Conservation (phyloP, 495 filamentous ascomycete species). For the Articulospora tetracladia region DNA sequence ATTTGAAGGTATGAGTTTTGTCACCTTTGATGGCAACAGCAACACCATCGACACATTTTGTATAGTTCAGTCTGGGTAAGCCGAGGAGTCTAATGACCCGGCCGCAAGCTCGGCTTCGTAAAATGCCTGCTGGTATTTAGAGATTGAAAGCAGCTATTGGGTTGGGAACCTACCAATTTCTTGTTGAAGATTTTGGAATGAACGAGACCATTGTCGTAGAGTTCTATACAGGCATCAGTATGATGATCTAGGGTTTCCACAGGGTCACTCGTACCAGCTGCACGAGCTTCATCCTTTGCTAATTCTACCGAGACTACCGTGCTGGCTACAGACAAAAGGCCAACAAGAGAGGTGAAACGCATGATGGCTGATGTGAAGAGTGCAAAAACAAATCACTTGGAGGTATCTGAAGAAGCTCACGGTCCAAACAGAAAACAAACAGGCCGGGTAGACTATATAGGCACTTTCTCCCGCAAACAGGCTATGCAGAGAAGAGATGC, state of each 20-base stretch:
- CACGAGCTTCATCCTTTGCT: slow-evolving; percentile 27
- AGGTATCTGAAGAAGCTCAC: background rate
- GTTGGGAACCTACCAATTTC: slow-evolving; percentile 32
- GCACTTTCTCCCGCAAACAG: no score
- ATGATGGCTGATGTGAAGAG: background rate
- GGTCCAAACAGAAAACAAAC: background rate
- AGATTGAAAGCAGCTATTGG: background rate
- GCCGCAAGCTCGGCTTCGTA: background rate
- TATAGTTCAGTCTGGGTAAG: slow-evolving; percentile 25
- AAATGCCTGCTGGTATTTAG: slow-evolving; percentile 10
- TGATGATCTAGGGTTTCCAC: background rate
- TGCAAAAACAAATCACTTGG: background rate
- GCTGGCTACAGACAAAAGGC: slow-evolving; percentile 19
- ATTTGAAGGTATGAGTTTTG: slow-evolving; percentile 43
- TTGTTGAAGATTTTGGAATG: slow-evolving; percentile 41
- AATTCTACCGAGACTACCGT: slow-evolving; percentile 32
- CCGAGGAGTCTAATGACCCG: background rate
- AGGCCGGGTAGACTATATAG: no score
- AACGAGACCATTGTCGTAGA: slow-evolving; percentile 42
- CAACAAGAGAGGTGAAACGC: background rate
- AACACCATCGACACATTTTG: slow-evolving; percentile 41
- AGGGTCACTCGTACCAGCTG: slow-evolving; percentile 15
- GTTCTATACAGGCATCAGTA: slow-evolving; percentile 8
- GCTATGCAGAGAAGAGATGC: no score
- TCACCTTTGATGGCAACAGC: slow-evolving; percentile 38